phyloP scores from a whole-genome alignment of 768 basidiomycete species.

The Mycena vulgaris region DNA sequence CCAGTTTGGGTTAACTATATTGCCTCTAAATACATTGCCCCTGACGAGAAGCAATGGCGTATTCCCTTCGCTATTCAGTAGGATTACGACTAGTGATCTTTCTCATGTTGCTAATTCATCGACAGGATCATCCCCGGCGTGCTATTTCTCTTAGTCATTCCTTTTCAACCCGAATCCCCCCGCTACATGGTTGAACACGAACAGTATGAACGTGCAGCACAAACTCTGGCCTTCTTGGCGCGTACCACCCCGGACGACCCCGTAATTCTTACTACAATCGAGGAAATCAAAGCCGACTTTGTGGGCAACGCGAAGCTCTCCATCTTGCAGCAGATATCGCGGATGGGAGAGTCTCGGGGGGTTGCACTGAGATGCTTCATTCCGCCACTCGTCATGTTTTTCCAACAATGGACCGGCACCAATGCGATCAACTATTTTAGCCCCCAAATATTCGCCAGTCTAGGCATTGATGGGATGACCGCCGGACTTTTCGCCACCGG shows the following conservation, averaged over 20 bases:
- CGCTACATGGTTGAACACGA: conserved; percentile 69
- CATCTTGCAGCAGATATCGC: conserved; percentile 53
- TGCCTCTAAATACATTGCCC: conserved; percentile 52
- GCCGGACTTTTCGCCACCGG: conserved; percentile 68
- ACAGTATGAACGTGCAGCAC: conserved; percentile 58
- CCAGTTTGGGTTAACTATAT: conserved; percentile 66
- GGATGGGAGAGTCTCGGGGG: conserved; percentile 61
- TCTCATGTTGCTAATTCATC: not conserved
- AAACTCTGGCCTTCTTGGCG: conserved; percentile 54
- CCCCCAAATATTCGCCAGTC: conserved; percentile 64
- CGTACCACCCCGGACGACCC: conserved; percentile 51
- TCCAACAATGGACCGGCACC: conserved; percentile 66
- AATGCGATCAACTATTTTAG: conserved; percentile 72
- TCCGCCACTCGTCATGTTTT: conserved; percentile 63
- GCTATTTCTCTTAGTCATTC: conserved; percentile 62
- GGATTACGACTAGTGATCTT: conserved; percentile 1
- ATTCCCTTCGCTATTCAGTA: conserved; percentile 66
- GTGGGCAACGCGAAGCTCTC: conserved; percentile 58
- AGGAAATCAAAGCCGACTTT: conserved; percentile 66
- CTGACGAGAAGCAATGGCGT: conserved; percentile 65
- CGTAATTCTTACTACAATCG: conserved; percentile 53
- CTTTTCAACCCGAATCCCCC: conserved; percentile 69
- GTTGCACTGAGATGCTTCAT: conserved; percentile 63
- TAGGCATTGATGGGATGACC: conserved; percentile 62
- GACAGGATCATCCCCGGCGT: conserved; percentile 63